phyloP scores from a whole-genome alignment of 345 rosid species.

The Iberis pinnata region DNA sequence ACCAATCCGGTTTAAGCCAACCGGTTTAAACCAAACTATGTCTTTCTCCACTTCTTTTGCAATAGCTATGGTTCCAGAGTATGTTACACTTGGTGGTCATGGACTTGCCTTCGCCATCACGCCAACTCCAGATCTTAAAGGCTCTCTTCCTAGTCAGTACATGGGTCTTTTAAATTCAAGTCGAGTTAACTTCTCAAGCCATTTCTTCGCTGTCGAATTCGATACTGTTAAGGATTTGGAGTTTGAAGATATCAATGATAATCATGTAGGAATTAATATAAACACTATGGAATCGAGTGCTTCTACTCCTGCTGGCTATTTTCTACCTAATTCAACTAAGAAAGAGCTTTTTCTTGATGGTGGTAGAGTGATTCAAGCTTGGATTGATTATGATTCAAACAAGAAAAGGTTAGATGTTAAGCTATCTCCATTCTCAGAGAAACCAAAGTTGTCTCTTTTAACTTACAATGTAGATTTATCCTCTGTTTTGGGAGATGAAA shows the following conservation, averaged over 20 bases:
- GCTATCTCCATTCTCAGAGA: conserved; percentile 53
- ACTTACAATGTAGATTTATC: conserved; percentile 60
- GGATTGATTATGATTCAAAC: conserved; percentile 77
- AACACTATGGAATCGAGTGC: conserved; percentile 47
- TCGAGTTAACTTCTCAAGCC: conserved; percentile 47
- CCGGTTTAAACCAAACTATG: conserved; percentile 28
- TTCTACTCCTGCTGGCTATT: conserved; percentile 55
- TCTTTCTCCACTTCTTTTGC: conserved; percentile 86
- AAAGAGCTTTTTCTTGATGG: conserved; percentile 39
- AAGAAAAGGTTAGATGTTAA: conserved; percentile 52
- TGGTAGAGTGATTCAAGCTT: conserved; percentile 53
- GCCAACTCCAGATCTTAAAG: conserved; percentile 38
- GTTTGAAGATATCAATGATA: conserved; percentile 59
- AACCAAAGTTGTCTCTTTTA: conserved; percentile 52
- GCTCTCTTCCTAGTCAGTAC: conserved; percentile 59
- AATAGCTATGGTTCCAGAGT: conserved; percentile 63
- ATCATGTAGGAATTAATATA: conserved; percentile 79
- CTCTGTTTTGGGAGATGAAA: conserved; percentile 40
- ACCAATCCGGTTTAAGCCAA: conserved; percentile 50
- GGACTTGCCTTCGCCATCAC: conserved; percentile 74
- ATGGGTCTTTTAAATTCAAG: conserved; percentile 56
- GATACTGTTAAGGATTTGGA: conserved; percentile 71
- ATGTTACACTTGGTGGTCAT: conserved; percentile 63
- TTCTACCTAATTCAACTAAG: conserved; percentile 35
- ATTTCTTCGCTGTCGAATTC: conserved; percentile 75